Evolutionary conservation across 1,139 yeast species (phyloP), one percentile per base, ranked within the genome.

Genomic region (Nakaseomyces bracarensis): DNA sequence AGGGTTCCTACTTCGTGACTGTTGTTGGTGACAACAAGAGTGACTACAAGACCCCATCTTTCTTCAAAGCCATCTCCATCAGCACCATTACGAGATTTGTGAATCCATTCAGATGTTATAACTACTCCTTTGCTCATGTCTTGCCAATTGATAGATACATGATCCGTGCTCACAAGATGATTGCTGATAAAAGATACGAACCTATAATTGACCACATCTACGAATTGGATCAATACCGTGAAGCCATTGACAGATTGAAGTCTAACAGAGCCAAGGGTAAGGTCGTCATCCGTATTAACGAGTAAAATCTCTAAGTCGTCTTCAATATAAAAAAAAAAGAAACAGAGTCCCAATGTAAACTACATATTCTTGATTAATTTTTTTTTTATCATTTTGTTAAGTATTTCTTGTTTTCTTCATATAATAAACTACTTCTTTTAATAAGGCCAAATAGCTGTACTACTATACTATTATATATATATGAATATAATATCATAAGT

Each of bases 191-290:
- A 2, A 58, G 67, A 18, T 53, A 77, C 39, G 60, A 62, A 35
- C 65, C 77, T 10, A 57, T 65, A 7, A 65, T 82, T 38, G 91
- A 82, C 57, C 66, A 77, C 10, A 71, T 71, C 18, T 70, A 66
- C 49, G 58, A 68, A 4, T 69, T 80, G 52, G 70, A 66, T 3
- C 70, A 79, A 13, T 73, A 63, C 50, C 55, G 70, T 38, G 55
- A 64, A 4, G 91, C 85, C 0, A 54, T 72, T 41, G 71, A 71
- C 5, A 66, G 62, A 46, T 57, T 80, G 29, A 60, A 57, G 13
- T 58, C 68, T 13, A 73, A 74, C 43, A 67, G 61, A 40, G 78
- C 81, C 3, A 69, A 68, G 45, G 94, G 94, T 30, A 83, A 83
- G 57, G 68, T 82, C 31, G 70, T 82, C 6, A 48, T 75, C 26